phyloP scores from a whole-genome alignment of 208 protist genomes.

The Sergeia podlipaevii region DNA sequence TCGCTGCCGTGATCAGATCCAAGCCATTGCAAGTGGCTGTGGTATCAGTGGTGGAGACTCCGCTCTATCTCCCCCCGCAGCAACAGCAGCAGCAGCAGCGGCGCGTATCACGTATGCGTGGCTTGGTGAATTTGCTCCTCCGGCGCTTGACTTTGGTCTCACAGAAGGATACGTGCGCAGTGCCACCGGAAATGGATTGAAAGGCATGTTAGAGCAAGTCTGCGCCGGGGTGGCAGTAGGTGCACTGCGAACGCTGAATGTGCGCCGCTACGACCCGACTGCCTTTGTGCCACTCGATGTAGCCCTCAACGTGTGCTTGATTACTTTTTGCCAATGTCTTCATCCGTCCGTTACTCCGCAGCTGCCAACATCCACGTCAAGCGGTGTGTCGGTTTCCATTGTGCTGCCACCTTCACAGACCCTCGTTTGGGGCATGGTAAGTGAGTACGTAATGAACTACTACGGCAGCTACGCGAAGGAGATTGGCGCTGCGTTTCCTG shows the following conservation, averaged over 20 bases:
- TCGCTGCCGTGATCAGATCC: conserved; percentile 5
- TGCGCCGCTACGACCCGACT: conserved; percentile 26
- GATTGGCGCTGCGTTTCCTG: conserved; percentile 28
- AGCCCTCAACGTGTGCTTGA: conserved; percentile 41
- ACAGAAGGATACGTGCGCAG: conserved; percentile 16
- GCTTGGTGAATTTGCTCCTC: conserved; percentile 37
- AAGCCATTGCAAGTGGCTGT: neutral
- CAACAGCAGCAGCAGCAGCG: neutral
- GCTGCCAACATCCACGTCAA: too few relatives aligned
- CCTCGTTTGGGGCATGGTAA: conserved; percentile 78
- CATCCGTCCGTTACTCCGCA: too few relatives aligned
- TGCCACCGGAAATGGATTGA: conserved; percentile 5
- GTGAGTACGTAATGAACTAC: conserved; percentile 74
- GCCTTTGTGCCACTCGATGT: conserved; percentile 65
- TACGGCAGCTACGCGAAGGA: conserved; percentile 32
- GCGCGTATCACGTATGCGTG: conserved; percentile 19
- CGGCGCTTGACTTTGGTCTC: conserved; percentile 41
- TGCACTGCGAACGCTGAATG: conserved; percentile 36
- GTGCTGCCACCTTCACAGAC: neutral
- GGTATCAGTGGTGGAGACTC: too few relatives aligned
- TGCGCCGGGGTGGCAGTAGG: conserved; percentile 58
- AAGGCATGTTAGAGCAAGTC: conserved; percentile 35
- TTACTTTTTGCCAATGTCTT: too few relatives aligned
- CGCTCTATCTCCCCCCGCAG: too few relatives aligned
- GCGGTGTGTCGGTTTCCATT: neutral